Base-by-base conservation (phyloP, 2,329 filamentous ascomycete species). In the Aspergillus floridensis region DNA sequence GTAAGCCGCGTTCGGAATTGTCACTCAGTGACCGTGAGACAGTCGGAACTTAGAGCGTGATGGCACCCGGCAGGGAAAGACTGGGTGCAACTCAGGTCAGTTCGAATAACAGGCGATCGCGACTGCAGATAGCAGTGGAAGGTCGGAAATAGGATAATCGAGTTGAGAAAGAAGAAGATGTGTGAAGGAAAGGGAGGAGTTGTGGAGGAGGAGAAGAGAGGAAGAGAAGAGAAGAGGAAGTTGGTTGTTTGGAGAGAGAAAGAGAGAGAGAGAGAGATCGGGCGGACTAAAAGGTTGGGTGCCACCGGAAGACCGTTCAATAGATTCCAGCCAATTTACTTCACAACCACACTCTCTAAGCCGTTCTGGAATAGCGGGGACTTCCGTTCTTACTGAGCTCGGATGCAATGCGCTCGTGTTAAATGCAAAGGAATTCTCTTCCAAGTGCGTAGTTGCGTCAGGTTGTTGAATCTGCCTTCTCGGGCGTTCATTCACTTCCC, bases 1-100 rank as follows among this genome's bases (percentile, higher is more conserved):
- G 61, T 63, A 63, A 65, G 63, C 63, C 63, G 60, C 53, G 59
- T 59, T 53, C 56, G 57, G 60, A 59, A 60, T 59, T 57, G 58
- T 57, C 58, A 54, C 32, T 49, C 24, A 22, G 22, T 49, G 48
- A 19, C 32, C 49, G 29, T 41, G 57, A 52, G 32, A 32, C 29
- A 35, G 49, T 19, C 11, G 49, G 26, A 35, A 35, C 32, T 35
- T 35, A 14, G 32, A 35, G 14, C 32, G 32, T 16, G 14, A 10
- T 35, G 32, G 32, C 32, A 35, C 32, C 4, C 32, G 14, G 32
- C 14, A 5, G 32, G 32, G 32, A 16, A 12, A 12, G 32, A 35
- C 12, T 35, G 26, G 35, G 6, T 19, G 38, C 38, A 8, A 44
- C 5, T 5, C 6, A 44, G 16, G 16, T 0, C 3, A 4, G 7